A percentile compares a stretch with the other conserved stretches of the same genome.
Evolutionary conservation across 2,329 filamentous ascomycete genomes (phyloP).

Genomic region (Trichophyton verrucosum): DNA sequence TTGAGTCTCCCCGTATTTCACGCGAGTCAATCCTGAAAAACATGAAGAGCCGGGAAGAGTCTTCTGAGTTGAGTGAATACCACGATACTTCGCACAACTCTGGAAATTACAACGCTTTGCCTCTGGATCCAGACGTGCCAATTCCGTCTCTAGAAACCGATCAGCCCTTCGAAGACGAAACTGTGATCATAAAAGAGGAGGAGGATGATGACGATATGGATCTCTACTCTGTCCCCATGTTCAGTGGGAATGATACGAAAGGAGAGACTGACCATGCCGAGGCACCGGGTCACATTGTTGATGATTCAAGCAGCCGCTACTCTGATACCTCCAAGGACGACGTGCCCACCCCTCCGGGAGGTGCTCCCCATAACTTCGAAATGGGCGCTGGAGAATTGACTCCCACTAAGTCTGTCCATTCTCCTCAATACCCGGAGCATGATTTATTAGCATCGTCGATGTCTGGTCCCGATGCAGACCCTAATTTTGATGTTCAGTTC

Average conservation of each 20-base stretch:
- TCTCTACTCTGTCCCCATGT: slow-evolving; percentile 55
- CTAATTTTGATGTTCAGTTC: slow-evolving; percentile 37
- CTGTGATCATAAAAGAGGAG: slow-evolving; percentile 56
- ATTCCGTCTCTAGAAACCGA: slow-evolving; percentile 75
- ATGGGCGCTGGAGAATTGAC: slow-evolving; percentile 23
- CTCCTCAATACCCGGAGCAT: slow-evolving; percentile 9
- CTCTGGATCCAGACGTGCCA: slow-evolving; percentile 75
- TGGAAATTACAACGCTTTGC: slow-evolving; percentile 36
- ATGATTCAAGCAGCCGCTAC: slow-evolving; percentile 48
- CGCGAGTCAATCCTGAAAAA: slow-evolving; percentile 86
- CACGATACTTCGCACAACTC: slow-evolving; percentile 34
- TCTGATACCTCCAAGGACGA: slow-evolving; percentile 34
- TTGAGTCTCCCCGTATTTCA: slow-evolving; percentile 62
- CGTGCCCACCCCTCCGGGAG: slow-evolving; percentile 5
- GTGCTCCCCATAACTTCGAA: slow-evolving; percentile 19
- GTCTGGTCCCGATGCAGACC: slow-evolving; percentile 26
- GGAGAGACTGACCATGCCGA: slow-evolving; percentile 20
- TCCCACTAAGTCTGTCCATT: slow-evolving; percentile 12
- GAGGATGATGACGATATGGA: slow-evolving; percentile 41
- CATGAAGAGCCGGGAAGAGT: slow-evolving; percentile 50
- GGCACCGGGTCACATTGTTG: slow-evolving; percentile 32
- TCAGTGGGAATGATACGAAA: slow-evolving; percentile 40
- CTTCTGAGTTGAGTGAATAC: slow-evolving; percentile 35
- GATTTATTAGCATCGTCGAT: slow-evolving; percentile 17
- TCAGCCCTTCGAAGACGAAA: slow-evolving; percentile 41